Conservation (phyloP, 2,329 filamentous ascomycete species). For the Fusarium graminum region DNA sequence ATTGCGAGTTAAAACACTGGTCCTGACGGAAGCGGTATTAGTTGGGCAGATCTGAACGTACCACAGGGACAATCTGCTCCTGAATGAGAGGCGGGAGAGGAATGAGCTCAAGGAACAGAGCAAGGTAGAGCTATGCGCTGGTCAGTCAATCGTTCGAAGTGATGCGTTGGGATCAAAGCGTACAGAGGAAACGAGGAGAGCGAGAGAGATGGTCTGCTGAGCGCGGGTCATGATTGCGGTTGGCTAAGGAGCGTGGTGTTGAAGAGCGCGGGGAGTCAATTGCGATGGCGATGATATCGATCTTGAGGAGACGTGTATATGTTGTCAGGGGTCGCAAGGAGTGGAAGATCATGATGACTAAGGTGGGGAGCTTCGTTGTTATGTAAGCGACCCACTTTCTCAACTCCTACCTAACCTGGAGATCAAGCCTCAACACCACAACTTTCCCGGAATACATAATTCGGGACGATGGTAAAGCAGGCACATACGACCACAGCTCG, state of each 20-base stretch:
- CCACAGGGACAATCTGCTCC: constrained; percentile 87
- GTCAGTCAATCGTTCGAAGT: constrained; percentile 33
- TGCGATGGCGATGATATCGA: constrained; percentile 31
- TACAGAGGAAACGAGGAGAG: constrained; percentile 90
- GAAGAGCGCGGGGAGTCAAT: constrained; percentile 8
- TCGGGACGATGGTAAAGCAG: accelerated
- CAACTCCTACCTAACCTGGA: not conserved
- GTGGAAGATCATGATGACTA: constrained; percentile 34
- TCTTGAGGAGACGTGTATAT: constrained; percentile 50
- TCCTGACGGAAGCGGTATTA: not conserved
- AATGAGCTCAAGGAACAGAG: constrained; percentile 84
- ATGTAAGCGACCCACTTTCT: constrained; percentile 14
- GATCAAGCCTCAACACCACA: constrained; percentile 3
- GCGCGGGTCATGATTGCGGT: constrained; percentile 86
- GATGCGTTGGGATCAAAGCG: constrained; percentile 46
- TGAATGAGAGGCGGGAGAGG: constrained; percentile 84
- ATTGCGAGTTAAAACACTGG: not conserved
- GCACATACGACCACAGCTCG: constrained; percentile 23
- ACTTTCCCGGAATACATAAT: accelerated
- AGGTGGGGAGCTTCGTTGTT: constrained; percentile 5
- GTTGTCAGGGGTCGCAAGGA: constrained; percentile 47
- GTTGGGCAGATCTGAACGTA: constrained; percentile 62
- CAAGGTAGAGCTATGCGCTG: constrained; percentile 82
- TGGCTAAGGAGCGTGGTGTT: constrained; percentile 20
- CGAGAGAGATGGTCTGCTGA: constrained; percentile 89